Evolutionary conservation across 768 basidiomycete genomes (phyloP).

Genomic region (Calvatia gigantea): DNA sequence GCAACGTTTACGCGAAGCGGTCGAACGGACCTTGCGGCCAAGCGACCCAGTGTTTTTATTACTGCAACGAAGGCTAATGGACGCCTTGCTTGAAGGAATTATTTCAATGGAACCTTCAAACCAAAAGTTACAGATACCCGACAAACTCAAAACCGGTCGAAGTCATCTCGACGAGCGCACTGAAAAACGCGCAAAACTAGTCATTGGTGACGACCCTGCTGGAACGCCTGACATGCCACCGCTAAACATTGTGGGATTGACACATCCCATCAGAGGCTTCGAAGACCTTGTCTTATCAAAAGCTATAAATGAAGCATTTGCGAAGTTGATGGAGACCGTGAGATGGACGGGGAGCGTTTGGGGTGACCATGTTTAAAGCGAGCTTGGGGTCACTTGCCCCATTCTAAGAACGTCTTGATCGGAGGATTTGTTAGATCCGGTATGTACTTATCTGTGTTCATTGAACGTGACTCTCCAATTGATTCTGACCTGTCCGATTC

Average conservation of each 20-base stretch:
- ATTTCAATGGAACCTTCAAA: not conserved
- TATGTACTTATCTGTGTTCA: not conserved
- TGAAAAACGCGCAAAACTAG: constrained; percentile 20
- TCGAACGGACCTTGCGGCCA: constrained; percentile 58
- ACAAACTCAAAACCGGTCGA: constrained; percentile 33
- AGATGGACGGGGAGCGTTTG: constrained; percentile 56
- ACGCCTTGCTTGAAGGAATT: constrained; percentile 24
- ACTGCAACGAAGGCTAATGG: constrained; percentile 55
- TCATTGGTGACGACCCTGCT: constrained; percentile 8
- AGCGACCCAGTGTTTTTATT: constrained; percentile 66
- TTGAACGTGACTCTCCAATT: not conserved
- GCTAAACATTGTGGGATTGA: constrained; percentile 6
- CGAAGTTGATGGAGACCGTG: constrained; percentile 37
- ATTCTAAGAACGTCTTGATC: not conserved
- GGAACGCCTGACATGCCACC: not conserved
- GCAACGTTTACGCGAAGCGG: constrained; percentile 49
- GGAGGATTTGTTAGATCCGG: not conserved
- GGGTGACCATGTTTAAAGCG: constrained; percentile 36
- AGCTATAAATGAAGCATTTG: constrained; percentile 38
- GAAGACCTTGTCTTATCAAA: constrained; percentile 55
- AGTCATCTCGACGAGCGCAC: constrained; percentile 14
- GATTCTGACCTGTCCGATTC: too few relatives aligned
- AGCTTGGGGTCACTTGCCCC: not conserved
- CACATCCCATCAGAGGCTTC: constrained; percentile 53
- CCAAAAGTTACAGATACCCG: constrained; percentile 20